Evolutionary conservation across 768 basidiomycete species (phyloP).

Genomic region (Cyclocybe cylindracea): DNA sequence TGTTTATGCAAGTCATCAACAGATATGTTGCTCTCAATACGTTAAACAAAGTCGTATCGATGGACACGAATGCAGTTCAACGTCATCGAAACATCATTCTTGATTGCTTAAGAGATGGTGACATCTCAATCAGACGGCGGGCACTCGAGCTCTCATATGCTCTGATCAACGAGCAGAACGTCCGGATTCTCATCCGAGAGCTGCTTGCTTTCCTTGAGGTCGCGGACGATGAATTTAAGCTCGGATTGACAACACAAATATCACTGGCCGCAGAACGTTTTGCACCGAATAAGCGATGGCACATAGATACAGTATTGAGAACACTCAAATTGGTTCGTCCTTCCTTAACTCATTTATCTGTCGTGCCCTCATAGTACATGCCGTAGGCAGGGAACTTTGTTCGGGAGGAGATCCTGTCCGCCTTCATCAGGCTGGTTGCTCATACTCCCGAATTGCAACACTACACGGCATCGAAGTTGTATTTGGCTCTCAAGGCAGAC

Average conservation of each 20-base stretch:
- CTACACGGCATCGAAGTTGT: conserved; percentile 92
- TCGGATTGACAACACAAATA: conserved; percentile 97
- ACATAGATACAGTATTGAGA: conserved; percentile 95
- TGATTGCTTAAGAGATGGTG: conserved; percentile 98
- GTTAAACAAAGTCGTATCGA: conserved; percentile 95
- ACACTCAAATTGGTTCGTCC: conserved; percentile 82
- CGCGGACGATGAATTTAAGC: conserved; percentile 98
- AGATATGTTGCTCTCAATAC: conserved; percentile 99
- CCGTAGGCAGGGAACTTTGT: conserved; percentile 95
- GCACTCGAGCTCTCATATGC: conserved; percentile 97
- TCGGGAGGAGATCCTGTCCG: conserved; percentile 91
- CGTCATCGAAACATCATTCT: conserved; percentile 97
- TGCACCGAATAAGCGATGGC: conserved; percentile 98
- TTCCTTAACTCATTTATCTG: neutral
- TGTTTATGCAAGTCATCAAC: conserved; percentile 4
- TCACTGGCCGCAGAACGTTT: conserved; percentile 94
- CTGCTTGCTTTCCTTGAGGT: conserved; percentile 95
- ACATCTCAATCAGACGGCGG: conserved; percentile 96
- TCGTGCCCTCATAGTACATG: neutral
- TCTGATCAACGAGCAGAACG: conserved; percentile 92
- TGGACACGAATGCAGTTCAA: conserved; percentile 98
- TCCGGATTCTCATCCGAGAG: conserved; percentile 89
- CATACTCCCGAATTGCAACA: conserved; percentile 97
- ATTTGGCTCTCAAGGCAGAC: conserved; percentile 82
- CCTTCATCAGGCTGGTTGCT: conserved; percentile 93